A percentile compares a stretch with the other conserved stretches of the same genome.
phyloP scores from a whole-genome alignment of 108 stramenopile genomes.

The Chaetoceros tenuissimus region DNA sequence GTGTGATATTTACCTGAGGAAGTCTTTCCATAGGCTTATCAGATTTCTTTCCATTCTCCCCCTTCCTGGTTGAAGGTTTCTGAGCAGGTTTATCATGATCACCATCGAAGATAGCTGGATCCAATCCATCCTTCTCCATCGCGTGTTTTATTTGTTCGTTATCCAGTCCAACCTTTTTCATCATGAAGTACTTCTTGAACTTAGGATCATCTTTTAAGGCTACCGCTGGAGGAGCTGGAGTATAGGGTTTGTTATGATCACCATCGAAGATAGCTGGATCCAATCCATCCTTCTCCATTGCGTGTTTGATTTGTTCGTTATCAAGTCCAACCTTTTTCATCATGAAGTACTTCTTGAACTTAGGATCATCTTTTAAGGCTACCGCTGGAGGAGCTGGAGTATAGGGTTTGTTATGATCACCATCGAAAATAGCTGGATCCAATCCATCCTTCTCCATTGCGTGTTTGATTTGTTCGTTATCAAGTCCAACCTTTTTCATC shows the following conservation, averaged over 20 bases:
- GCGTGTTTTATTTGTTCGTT: conserved; percentile 42
- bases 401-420: background rate
- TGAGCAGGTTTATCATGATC: conserved; percentile 41
- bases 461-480: background rate
- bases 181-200: conserved; percentile 21
- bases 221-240: background rate
- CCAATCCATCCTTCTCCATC: conserved; percentile 31
- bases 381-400: background rate
- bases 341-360: conserved; percentile 19
- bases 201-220: conserved; percentile 9
- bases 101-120: conserved; percentile 27
- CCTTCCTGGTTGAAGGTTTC: conserved; percentile 38
- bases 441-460: background rate
- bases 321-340: conserved; percentile 13
- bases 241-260: conserved; percentile 31
- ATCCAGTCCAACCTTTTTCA: conserved; percentile 11
- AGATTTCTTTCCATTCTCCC: conserved; percentile 8
- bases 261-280: background rate
- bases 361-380: conserved; percentile 10
- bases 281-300: background rate
- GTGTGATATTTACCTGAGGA: conserved; percentile 58
- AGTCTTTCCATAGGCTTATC: conserved; percentile 16
- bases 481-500: background rate
- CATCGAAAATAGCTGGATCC: background rate
- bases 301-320: background rate